Conservation (phyloP, 371 early-diverging fungal genomes). For the Mucor saturninus region DNA sequence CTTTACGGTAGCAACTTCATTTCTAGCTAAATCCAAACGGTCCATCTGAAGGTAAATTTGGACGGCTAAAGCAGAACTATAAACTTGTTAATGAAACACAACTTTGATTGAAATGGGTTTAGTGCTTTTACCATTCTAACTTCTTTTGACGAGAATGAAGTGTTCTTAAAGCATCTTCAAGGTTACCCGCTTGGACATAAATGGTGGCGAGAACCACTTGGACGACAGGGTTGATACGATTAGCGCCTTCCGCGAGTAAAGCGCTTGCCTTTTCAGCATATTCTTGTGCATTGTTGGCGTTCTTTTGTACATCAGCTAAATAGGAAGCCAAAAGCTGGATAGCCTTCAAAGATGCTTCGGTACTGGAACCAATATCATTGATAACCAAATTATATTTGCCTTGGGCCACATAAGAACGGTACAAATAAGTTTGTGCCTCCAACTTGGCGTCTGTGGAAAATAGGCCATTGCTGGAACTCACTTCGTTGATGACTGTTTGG, state of each 20-base stretch:
- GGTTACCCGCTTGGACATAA: constrained; percentile 47
- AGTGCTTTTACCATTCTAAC: constrained; percentile 72
- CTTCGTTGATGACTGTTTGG: constrained; percentile 74
- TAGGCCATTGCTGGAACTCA: constrained; percentile 50
- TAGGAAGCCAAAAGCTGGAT: constrained; percentile 62
- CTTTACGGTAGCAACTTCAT: constrained; percentile 74
- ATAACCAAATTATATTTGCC: constrained; percentile 65
- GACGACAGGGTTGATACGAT: constrained; percentile 48
- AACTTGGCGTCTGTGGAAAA: constrained; percentile 51
- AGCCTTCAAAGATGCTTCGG: constrained; percentile 53
- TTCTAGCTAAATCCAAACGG: constrained; percentile 87
- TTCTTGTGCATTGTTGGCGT: constrained; percentile 26
- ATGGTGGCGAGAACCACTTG: constrained; percentile 53
- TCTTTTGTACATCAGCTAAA: constrained; percentile 47
- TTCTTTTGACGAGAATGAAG: constrained; percentile 73
- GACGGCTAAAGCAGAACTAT: constrained; percentile 75
- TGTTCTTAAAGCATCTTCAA: constrained; percentile 63
- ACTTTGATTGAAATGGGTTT: not conserved
- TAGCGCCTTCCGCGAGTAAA: constrained; percentile 53
- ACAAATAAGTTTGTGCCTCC: constrained; percentile 61
- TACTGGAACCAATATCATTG: constrained; percentile 51
- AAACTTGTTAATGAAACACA: not conserved
- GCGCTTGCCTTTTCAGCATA: constrained; percentile 43
- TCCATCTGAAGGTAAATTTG: constrained; percentile 83
- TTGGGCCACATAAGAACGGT: constrained; percentile 75